phyloP scores from a whole-genome alignment of 176 grass and related monocot genomes.

The Ensete ventricosum region DNA sequence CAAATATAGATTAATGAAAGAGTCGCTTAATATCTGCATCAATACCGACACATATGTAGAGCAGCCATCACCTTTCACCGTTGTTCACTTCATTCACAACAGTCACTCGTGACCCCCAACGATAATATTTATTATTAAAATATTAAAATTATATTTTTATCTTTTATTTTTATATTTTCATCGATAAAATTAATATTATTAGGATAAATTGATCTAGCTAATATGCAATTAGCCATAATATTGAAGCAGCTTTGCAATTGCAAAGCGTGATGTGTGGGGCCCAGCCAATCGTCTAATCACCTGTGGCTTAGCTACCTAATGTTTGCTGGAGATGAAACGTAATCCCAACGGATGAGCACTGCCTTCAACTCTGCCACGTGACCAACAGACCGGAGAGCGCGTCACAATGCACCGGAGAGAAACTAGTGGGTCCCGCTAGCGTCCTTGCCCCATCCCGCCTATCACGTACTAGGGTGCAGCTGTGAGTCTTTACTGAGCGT shows the following conservation, averaged over 20 bases:
- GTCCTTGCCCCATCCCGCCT: not conserved
- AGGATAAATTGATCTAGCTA: too few species aligned
- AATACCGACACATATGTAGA: rapidly evolving
- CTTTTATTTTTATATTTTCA: too few species aligned
- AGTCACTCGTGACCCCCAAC: rapidly evolving
- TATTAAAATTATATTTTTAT: too few species aligned
- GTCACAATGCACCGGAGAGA: not conserved
- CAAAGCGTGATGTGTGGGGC: too few species aligned
- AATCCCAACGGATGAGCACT: not conserved
- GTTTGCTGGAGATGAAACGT: too few species aligned
- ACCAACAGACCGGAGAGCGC: not conserved
- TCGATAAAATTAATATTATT: too few species aligned
- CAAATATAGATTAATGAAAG: rapidly evolving
- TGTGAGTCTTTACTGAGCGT: not conserved
- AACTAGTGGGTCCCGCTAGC: not conserved
- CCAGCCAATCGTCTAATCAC: too few species aligned
- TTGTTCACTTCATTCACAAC: rapidly evolving
- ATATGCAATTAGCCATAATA: too few species aligned
- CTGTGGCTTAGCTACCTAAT: too few species aligned
- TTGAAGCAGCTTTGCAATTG: too few species aligned
- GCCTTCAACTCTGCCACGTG: not conserved
- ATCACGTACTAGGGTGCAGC: not conserved
- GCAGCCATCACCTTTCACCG: rapidly evolving
- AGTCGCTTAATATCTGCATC: too few species aligned
- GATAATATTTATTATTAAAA: too few species aligned